A percentile compares a stretch with the other conserved stretches of the same genome.
Conservation (phyloP, 1,284 basidiomycete species). For the Puccinia hordei region DNA sequence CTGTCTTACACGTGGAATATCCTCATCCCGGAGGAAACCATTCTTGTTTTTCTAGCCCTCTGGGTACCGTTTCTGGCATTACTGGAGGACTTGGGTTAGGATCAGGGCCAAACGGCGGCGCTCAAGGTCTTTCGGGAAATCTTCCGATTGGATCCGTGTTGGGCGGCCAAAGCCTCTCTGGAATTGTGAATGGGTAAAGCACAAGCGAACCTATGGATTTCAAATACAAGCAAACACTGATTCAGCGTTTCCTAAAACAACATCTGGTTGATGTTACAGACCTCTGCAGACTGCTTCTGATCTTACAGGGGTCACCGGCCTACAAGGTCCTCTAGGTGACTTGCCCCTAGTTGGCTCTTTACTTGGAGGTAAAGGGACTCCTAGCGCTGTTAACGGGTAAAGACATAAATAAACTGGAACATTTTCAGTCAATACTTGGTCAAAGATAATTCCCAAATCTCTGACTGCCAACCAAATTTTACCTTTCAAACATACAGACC, state of each 20-base stretch:
- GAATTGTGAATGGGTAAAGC: neutral
- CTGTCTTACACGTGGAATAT: too few species aligned
- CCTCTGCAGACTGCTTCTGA: neutral
- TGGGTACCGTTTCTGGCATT: too few species aligned
- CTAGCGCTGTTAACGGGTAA: neutral
- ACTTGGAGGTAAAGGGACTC: neutral
- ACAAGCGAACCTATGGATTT: neutral
- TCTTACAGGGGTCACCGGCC: neutral
- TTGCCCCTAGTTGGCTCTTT: neutral
- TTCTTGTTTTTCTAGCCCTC: too few species aligned
- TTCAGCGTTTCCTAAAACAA: too few species aligned
- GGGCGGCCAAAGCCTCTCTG: too few species aligned
- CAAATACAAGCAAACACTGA: neutral
- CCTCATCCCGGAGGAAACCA: too few species aligned
- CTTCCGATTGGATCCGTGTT: too few species aligned
- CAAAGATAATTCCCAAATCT: neutral
- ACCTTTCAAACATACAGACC: neutral
- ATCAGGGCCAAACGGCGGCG: too few species aligned
- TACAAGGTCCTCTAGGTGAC: neutral
- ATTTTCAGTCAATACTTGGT: neutral
- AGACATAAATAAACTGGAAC: neutral
- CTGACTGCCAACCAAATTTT: too few species aligned
- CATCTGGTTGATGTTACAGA: neutral
- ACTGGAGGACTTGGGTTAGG: too few species aligned
- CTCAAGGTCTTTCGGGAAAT: too few species aligned